These are phyloP conservation scores for Mycena crocata DNA, from an alignment of 768 basidiomycete species.

Conservation along the genomic window DNA sequence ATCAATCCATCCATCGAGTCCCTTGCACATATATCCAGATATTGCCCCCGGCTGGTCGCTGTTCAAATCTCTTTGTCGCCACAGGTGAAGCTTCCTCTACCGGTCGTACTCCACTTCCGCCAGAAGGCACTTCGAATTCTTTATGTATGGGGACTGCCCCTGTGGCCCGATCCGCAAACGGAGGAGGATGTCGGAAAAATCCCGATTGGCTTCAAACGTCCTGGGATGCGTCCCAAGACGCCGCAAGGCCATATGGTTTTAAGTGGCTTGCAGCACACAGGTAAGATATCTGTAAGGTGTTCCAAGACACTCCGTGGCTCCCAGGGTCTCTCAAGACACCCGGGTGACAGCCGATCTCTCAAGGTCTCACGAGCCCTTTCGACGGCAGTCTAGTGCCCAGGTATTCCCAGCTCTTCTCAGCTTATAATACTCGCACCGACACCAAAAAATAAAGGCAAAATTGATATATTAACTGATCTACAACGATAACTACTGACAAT, in stretches of 20 bases:
- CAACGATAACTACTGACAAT: neutral
- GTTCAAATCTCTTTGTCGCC: too few species aligned
- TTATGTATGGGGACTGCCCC: too few species aligned
- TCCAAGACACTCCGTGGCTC: conserved; percentile 1
- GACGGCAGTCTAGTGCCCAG: neutral
- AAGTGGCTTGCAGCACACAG: conserved; percentile 3
- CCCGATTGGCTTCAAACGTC: neutral
- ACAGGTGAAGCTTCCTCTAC: too few species aligned
- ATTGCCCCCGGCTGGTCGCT: too few species aligned
- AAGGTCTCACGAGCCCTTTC: neutral
- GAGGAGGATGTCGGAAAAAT: conserved; percentile 13
- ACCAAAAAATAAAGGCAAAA: neutral
- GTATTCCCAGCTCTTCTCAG: neutral
- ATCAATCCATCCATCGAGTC: too few species aligned
- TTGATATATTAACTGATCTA: neutral
- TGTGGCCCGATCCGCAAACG: too few species aligned
- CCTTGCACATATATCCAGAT: too few species aligned
- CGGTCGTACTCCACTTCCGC: too few species aligned
- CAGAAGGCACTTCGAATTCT: too few species aligned
- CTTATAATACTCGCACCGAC: neutral
- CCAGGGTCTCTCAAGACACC: neutral
- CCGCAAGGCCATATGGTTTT: conserved; percentile 5
- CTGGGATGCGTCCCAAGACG: neutral
- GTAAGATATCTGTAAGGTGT: neutral
- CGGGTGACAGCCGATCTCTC: neutral